Conservation (phyloP, 139 green algal genomes). For the Auxenochlorella pyrenoidosa region DNA sequence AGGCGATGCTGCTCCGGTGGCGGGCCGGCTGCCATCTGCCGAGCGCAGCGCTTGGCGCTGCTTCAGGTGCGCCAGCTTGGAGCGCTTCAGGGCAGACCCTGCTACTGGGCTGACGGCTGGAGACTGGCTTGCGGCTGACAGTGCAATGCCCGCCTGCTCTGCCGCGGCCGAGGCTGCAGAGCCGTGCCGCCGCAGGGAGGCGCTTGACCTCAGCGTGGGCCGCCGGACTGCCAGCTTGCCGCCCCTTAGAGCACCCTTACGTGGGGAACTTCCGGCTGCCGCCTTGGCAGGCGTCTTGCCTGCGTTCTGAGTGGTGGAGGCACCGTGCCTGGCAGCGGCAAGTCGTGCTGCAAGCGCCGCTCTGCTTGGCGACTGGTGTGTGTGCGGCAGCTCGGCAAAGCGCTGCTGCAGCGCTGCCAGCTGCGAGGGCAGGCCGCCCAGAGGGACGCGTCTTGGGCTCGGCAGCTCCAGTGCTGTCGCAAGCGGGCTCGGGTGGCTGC, state of each 20-base stretch:
- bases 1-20: not conserved
- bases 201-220: not conserved
- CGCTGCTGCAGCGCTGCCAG: conserved; percentile 4
- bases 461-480: not conserved
- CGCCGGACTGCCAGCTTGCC: not conserved
- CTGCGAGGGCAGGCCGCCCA: conserved; percentile 9
- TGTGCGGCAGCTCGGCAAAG: conserved; percentile 4
- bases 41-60: not conserved
- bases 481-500: not conserved
- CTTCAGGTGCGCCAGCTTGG: conserved; percentile 22
- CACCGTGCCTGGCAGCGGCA: not conserved
- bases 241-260: not conserved
- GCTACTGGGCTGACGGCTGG: not conserved
- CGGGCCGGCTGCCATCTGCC: not conserved
- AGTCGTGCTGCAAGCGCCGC: not conserved
- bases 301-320: no score
- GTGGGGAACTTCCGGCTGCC: not conserved
- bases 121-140: not conserved
- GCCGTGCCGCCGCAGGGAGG: not conserved
- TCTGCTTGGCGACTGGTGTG: not conserved
- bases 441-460: not conserved
- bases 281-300: not conserved
- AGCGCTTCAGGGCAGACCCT: not conserved
- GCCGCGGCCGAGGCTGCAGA: not conserved
- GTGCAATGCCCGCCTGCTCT: not conserved